Percentiles rank a stretch among this genome's conserved stretches.
phyloP scores from a whole-genome alignment of 371 early-diverging fungal genomes.

The Saksenaea vasiformis region DNA sequence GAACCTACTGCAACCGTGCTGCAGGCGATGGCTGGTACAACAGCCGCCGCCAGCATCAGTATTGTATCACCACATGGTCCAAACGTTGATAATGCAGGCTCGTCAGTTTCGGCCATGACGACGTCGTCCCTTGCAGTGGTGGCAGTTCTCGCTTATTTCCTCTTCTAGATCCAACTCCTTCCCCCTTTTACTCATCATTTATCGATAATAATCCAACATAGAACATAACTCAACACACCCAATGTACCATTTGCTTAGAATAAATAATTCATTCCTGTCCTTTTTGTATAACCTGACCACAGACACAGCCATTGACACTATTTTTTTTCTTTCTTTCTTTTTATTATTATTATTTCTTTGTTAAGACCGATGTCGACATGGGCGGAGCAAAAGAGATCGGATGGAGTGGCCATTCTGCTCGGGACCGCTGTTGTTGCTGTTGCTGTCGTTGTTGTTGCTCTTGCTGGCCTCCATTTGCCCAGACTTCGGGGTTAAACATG shows the following conservation, averaged over 20 bases:
- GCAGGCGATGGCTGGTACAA: background rate
- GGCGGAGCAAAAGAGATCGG: background rate
- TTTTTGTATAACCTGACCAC: no score
- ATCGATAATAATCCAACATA: no score
- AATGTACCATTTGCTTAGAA: no score
- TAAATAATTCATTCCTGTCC: no score
- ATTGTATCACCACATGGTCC: background rate
- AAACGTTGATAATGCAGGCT: background rate
- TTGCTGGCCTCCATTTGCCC: background rate
- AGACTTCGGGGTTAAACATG: no score
- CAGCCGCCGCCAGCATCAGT: background rate
- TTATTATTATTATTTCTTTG: background rate
- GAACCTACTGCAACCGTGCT: background rate
- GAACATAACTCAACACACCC: no score
- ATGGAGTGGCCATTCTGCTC: background rate
- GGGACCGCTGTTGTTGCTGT: slow-evolving; percentile 9
- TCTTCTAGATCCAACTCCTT: no score
- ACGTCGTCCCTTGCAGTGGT: no score
- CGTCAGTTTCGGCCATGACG: background rate
- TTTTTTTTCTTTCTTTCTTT: background rate
- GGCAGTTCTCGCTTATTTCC: no score
- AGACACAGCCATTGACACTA: no score
- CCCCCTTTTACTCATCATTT: no score
- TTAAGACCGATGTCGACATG: background rate
- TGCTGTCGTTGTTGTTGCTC: slow-evolving; percentile 6